Evolutionary conservation across 805 yeast species (phyloP), one percentile per base, ranked within the genome.

Genomic region (Cyberlindnera mississippiensis): DNA sequence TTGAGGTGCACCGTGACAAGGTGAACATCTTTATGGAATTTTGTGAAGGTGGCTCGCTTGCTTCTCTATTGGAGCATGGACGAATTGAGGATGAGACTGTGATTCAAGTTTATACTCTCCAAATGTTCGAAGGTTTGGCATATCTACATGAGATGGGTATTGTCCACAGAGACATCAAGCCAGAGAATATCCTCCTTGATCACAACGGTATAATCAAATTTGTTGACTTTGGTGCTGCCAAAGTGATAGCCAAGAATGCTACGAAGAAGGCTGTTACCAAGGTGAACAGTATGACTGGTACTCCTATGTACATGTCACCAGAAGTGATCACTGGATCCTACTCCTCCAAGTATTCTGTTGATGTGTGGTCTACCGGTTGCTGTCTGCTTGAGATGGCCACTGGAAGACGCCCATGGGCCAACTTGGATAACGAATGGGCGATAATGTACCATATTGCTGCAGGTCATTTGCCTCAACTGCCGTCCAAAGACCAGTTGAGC

Each of bases 241-340:
- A 89, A 63, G 95, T 90, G 15, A 44, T 49, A 48, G 86, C 86
- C 1, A 78, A 78, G 38, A 76, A 63, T 32, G 62, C 67, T 7
- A 63, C 81, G 6, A 80, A 77, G 14, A 47, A 66, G 64, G 50
- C 62, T 46, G 42, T 60, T 47, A 32, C 60, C 38, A 44, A 63
- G 57, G 48, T 52, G 46, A 41, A 66, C 46, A 59, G 66, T 45
- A 60, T 68, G 71, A 60, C 95, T 2, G 99, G 99, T 30, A 93
- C 99, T 0, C 98, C 98, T 13, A 93, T 91, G 97, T 93, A 93
- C 65, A 91, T 93, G 98, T 88, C 98, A 0, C 99, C 99, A 0
- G 99, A 93, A 57, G 85, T 87, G 0, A 87, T 93, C 44, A 86
- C 93, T 2, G 97, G 97, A 2, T 65, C 78, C 11, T 52, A 49